Evolutionary conservation across 176 grass and related monocot genomes (phyloP), one percentile per base, ranked within the genome.

Genomic region (Calamus simplicifolius): DNA sequence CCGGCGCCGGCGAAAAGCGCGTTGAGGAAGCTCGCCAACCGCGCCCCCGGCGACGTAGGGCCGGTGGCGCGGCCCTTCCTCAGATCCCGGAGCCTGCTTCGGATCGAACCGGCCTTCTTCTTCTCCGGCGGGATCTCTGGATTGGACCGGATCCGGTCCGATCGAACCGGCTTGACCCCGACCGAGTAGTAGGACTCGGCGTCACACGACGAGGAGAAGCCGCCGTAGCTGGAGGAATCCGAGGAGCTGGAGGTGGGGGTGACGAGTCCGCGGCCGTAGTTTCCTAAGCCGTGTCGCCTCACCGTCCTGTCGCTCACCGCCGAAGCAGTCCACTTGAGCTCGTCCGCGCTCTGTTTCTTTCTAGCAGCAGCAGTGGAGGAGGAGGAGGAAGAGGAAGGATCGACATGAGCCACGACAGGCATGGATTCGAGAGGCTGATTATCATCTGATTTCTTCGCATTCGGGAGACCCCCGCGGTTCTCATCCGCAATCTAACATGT

Each of bases 201-300:
- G 16, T 82, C 68, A 2, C 51, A 73, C 2, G 35, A 43, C 8
- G 72, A 80, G 52, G 81, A 79, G 52, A 82, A 82, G 49, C 71
- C 77, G 62, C 72, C 72, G 69, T 75, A 77, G 26, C 71, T 68
- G 35, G 35, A 43, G 5, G 77, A 75, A 29, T 91, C 87, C 3
- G 82, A 89, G 4, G 82, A 82, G 27, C 77, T 79, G 25, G 76
- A 48, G 64, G 82, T 61, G 4, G 79, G n/a, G 19, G 79, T 43
- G 35, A 43, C 35, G 10, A 43, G 10, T 12, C 35, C 2, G 35
- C 35, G 35, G 35, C 8, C 12, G 35, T 3, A 66, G 75, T 79
- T 75, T 16, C 82, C 62, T 0, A 76, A 80, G 68, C 80, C 67
- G 18, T 67, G 57, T 25, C 76, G 67, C n/a, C n/a, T n/a, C n/a